These are phyloP conservation scores for Eragrostis curvula DNA, from an alignment of 176 grass and related monocot species.

Conservation along the genomic window DNA sequence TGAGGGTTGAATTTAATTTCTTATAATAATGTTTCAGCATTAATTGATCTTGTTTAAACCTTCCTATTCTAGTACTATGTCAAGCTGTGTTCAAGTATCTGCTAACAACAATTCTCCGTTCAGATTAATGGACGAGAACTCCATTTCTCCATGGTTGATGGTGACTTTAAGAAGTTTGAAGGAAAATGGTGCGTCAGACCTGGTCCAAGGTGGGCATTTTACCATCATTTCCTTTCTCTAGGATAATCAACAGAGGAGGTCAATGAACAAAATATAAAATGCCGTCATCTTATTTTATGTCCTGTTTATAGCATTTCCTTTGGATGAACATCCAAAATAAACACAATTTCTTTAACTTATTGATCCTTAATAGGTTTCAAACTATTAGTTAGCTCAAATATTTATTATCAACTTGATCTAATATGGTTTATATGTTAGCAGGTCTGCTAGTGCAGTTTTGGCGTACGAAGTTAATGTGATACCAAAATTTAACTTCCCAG, in stretches of 20 bases:
- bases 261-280: not conserved
- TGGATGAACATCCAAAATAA: not conserved
- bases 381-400: not conserved
- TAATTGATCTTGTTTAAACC: not conserved
- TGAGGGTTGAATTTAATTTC: not conserved
- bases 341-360: not conserved
- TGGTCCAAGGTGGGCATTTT: slow-evolving; percentile 62
- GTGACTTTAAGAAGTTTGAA: slow-evolving; percentile 98
- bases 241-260: not conserved
- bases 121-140: slow-evolving; percentile 85
- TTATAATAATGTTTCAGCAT: not conserved
- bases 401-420: not conserved
- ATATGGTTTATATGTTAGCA: slow-evolving; percentile 37
- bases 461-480: slow-evolving; percentile 89
- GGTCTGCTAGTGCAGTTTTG: slow-evolving; percentile 70
- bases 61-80: not conserved
- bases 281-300: not conserved
- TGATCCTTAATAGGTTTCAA: not conserved
- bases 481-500: slow-evolving; percentile 92
- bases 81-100: not conserved
- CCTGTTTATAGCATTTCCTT: not conserved
- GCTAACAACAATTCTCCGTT: not conserved
- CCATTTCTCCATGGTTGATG: slow-evolving; percentile 93
- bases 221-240: not conserved
- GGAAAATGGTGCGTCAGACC: slow-evolving; percentile 86